These are phyloP conservation scores for Silene latifolia DNA, from an alignment of 148 eudicot genomes.

Conservation along the genomic window DNA sequence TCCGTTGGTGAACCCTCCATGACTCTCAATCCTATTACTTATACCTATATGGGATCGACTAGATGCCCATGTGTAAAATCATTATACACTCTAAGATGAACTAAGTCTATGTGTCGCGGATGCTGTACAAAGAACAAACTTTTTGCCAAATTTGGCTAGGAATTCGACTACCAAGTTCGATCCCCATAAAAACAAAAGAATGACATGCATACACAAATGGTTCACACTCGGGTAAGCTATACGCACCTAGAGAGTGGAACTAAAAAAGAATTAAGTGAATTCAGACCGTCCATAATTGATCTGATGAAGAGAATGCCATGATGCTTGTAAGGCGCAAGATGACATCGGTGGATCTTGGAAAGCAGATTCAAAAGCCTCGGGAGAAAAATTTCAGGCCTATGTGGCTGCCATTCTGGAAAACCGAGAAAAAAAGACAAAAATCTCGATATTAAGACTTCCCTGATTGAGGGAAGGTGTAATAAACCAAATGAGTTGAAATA, in stretches of 20 bases:
- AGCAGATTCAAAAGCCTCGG: constrained; percentile 53
- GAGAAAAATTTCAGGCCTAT: constrained; percentile 55
- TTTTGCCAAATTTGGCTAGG: constrained; percentile 36
- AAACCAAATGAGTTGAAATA: constrained; percentile 1
- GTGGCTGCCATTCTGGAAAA: constrained; percentile 51
- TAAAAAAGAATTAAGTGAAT: constrained; percentile 22
- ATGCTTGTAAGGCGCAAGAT: constrained; percentile 27
- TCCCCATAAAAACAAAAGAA: constrained; percentile 41
- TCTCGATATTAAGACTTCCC: constrained; percentile 27
- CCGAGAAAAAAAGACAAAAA: constrained; percentile 26
- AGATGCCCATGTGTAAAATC: constrained; percentile 56
- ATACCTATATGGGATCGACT: constrained; percentile 34
- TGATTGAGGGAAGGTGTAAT: constrained; percentile 14
- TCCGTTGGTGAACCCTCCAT: constrained; percentile 44
- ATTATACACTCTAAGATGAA: constrained; percentile 5
- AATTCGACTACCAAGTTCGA: constrained; percentile 27
- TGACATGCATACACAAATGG: constrained; percentile 16
- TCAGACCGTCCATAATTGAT: no score
- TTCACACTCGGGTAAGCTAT: constrained; percentile 31
- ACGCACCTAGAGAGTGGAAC: constrained; percentile 20
- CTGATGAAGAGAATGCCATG: no score
- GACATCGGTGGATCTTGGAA: constrained; percentile 34
- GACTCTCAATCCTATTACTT: constrained; percentile 16
- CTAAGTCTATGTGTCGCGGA: background rate
- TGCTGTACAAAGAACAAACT: constrained; percentile 52